Base-by-base conservation (phyloP, 2,329 filamentous ascomycete species). In the Clathrospora elynae region DNA sequence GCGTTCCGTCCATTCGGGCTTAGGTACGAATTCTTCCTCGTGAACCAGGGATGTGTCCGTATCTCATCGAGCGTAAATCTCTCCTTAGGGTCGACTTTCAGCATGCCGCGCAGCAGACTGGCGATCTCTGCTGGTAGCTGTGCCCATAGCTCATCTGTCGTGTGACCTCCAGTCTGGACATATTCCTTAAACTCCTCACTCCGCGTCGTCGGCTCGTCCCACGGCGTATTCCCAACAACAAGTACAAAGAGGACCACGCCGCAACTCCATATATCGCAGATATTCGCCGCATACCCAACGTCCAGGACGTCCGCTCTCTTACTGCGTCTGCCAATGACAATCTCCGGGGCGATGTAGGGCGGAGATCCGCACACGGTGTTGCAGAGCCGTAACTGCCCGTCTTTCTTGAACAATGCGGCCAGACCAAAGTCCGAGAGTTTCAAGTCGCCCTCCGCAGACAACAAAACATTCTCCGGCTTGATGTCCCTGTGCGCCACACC, bases 401-500 rank as follows among this genome's bases (percentile, higher is more conserved):
- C 88, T 72, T 95, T 90, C 71, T 91, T 84, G 64, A 96, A 99
- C 70, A 97, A 81, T 16, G 90, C 93, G 5, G 95, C 91, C 70
- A 99, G 85, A 25, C 93, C 93, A 75, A 99, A 99, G 68, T 99
- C 93, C 9, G 93, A 93, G 41, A 99, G 82, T 72, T 99, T 99
- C 53, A 99, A 74, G 65, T 90, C 87, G 5, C 93, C 93, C 53
- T 86, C 83, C 1, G 82, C 84, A 1, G 89, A 91, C 43, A 99
- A 78, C 26, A 99, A 78, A 55, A 99, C 93, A 66, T 99, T 99
- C 72, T 99, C 93, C 0, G 93, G 93, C 57, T 79, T 79, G 55
- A 79, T 73, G 55, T 79, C 76, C 19, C 93, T 84, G 73, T 99
- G 93, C 9, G 90, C 91, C 10, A 99, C 88, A 13, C 93, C 93